These are phyloP conservation scores for Pythium aphanidermatum DNA, from an alignment of 352 stramenopile genomes.

Conservation along the genomic window DNA sequence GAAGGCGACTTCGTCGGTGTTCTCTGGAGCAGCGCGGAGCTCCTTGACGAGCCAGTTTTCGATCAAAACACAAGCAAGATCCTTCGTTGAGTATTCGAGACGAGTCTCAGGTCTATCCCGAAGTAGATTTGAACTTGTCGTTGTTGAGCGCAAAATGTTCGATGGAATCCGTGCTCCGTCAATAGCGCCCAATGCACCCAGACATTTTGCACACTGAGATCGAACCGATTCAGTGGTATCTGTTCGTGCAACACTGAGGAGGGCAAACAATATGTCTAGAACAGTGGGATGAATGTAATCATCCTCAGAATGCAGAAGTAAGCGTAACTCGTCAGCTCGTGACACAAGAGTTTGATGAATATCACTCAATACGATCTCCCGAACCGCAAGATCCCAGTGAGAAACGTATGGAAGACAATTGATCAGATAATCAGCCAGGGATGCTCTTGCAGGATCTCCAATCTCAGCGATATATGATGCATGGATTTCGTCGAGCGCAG, in stretches of 20 bases:
- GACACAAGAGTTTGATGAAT: constrained; percentile 58
- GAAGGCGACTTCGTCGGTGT: constrained; percentile 72
- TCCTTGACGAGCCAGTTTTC: constrained; percentile 80
- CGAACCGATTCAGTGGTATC: constrained; percentile 67
- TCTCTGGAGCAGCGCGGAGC: constrained; percentile 75
- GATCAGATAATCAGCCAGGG: constrained; percentile 39
- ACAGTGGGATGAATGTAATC: constrained; percentile 60
- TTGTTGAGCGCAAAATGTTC: constrained; percentile 49
- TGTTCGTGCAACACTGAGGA: constrained; percentile 57
- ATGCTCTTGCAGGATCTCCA: constrained; percentile 34
- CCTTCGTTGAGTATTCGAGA: constrained; percentile 66
- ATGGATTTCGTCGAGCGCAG: constrained; percentile 64
- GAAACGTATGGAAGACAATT: constrained; percentile 58
- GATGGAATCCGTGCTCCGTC: constrained; percentile 71
- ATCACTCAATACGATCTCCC: constrained; percentile 68
- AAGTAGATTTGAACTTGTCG: constrained; percentile 1
- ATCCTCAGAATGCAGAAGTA: constrained; percentile 65
- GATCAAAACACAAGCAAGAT: constrained; percentile 78
- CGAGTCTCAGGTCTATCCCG: constrained; percentile 11
- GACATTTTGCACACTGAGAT: constrained; percentile 58
- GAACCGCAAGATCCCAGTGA: constrained; percentile 74
- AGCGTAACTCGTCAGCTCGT: constrained; percentile 50
- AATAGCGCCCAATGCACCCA: constrained; percentile 75
- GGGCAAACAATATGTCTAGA: constrained; percentile 50
- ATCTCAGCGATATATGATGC: constrained; percentile 45